Evolutionary conservation across 306 rosid genomes (phyloP), one percentile per base, ranked within the genome.

Genomic region (Dryas alaskensis): DNA sequence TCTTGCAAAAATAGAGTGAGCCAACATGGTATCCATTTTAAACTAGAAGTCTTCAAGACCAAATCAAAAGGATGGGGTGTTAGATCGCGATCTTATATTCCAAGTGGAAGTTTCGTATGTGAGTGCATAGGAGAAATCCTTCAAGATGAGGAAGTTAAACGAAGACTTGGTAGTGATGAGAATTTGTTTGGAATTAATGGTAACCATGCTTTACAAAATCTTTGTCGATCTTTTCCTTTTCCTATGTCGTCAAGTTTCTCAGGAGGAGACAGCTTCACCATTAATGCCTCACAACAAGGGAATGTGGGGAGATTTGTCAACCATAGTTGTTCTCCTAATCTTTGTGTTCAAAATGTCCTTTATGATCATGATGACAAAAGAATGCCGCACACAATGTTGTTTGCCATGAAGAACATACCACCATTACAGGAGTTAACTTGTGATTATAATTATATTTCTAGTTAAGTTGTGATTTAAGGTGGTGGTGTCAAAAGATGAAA

Each of bases 301-400:
- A 92, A 92, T 60, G 88, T 89, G 76, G 97, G 91, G 70, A 89
- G 95, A 76, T 92, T 92, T 74, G 73, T 92, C 47, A 87, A 84
- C 77, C 95, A 89, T 37, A 87, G 97, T 75, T 80, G 91, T 49
- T 87, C 89, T 64, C 97, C 97, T n/a, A 92, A 92, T 87, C 89
- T 92, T 50, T 80, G 79, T 76, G 91, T 89, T 19, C 92, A 83
- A 67, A 78, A 84, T 74, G 87, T 89, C 39, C 87, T 91, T 37
- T 84, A 79, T 76, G 92, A 91, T 81, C 89, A 89, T 27, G 84
- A 83, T 27, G 95, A 91, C 77, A 69, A 19, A 67, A 82, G 94
- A 74, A 82, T 89, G 73, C 97, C 95, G 48, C 95, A 91, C 73
- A 77, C 89, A 31, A 84, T 91, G 92, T 40, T 91, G 14, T 89